Percentiles rank a stretch among this genome's conserved stretches.
Evolutionary conservation across 805 yeast species (phyloP).

Genomic region (Suhomyces tanzawaensis): DNA sequence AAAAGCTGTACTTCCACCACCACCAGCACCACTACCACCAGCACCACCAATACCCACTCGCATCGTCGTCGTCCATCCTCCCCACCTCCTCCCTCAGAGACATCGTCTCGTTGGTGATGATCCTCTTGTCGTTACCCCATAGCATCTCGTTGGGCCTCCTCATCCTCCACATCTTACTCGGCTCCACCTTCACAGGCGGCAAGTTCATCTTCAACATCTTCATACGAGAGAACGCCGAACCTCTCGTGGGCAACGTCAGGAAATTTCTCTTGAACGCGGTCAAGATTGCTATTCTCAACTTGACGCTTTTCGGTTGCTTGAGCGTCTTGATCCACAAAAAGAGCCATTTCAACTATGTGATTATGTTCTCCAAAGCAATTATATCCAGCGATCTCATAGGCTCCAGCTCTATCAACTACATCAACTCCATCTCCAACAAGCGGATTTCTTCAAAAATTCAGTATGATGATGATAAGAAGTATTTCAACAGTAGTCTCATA

Average conservation of each 20-base stretch:
- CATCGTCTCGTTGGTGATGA: conserved; percentile 13
- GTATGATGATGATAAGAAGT: conserved; percentile 9
- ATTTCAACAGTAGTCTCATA: conserved; percentile 8
- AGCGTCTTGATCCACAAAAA: conserved; percentile 8
- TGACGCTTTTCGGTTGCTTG: conserved; percentile 5
- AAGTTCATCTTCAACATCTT: conserved; percentile 11
- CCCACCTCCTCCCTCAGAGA: conserved; percentile 13
- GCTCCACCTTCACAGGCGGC: conserved; percentile 14
- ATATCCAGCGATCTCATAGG: conserved; percentile 15
- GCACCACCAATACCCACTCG: conserved; percentile 8
- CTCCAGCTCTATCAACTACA: conserved; percentile 10
- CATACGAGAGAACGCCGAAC: conserved; percentile 6
- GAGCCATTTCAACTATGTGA: conserved; percentile 13
- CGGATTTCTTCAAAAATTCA: conserved; percentile 9
- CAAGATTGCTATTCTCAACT: conserved; percentile 5
- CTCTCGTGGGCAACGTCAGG: conserved; percentile 3
- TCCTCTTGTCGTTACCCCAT: conserved; percentile 13
- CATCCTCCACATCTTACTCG: conserved; percentile 11
- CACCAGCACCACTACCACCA: conserved; percentile 9
- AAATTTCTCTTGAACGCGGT: neutral
- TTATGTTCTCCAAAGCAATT: conserved; percentile 14
- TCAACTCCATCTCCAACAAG: conserved; percentile 11
- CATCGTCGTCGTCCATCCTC: conserved; percentile 7
- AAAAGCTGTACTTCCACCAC: conserved; percentile 1
- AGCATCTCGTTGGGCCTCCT: conserved; percentile 10